These are phyloP conservation scores for Pichia sp. DNA, from an alignment of 1,139 yeast genomes.

Conservation along the genomic window DNA sequence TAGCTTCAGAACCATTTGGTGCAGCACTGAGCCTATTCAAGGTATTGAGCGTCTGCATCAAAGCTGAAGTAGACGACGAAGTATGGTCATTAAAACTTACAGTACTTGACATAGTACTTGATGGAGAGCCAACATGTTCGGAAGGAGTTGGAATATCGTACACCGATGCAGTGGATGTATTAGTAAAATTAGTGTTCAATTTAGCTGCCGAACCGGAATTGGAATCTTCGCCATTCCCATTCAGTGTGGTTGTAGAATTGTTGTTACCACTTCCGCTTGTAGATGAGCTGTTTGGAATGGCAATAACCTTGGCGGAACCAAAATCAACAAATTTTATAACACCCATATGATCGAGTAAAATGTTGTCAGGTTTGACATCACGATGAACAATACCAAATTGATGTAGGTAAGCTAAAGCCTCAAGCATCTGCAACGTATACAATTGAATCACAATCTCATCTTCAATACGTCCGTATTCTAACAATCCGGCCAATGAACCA, in stretches of 20 bases:
- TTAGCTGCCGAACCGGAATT: neutral
- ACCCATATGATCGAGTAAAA: constrained; percentile 84
- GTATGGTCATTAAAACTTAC: constrained; percentile 6
- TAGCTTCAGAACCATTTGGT: neutral
- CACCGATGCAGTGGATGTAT: neutral
- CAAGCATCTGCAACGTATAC: constrained; percentile 86
- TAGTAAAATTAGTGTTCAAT: neutral
- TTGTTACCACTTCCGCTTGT: constrained; percentile 1
- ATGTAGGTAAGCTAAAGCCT: constrained; percentile 91
- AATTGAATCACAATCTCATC: constrained; percentile 92
- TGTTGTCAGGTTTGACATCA: constrained; percentile 94
- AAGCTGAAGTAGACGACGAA: too few relatives aligned
- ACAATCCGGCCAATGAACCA: constrained; percentile 78
- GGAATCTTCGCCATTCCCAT: neutral
- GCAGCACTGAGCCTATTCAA: neutral
- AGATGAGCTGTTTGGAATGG: constrained; percentile 50
- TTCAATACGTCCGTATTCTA: constrained; percentile 89
- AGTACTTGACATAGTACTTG: constrained; percentile 7
- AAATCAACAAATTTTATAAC: constrained; percentile 93
- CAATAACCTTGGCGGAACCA: constrained; percentile 96
- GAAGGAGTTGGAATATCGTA: constrained; percentile 1
- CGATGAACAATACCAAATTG: constrained; percentile 96
- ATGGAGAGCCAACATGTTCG: constrained; percentile 2
- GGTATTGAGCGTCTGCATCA: neutral
- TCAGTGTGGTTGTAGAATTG: neutral